These are phyloP conservation scores for Arabidopsis hybrid DNA, from an alignment of 441 rosid genomes.

Conservation along the genomic window DNA sequence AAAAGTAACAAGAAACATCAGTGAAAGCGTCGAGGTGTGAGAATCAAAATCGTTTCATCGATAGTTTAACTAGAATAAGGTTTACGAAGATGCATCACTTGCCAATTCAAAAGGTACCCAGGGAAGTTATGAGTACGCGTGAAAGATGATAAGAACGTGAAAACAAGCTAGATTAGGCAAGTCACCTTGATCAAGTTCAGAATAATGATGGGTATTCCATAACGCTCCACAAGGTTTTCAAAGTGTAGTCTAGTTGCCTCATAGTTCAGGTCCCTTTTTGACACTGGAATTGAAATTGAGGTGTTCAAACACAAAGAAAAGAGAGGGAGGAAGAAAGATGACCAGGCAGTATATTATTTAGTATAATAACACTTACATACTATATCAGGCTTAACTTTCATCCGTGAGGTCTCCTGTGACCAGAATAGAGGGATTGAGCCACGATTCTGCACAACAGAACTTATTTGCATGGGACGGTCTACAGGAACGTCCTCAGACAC, in stretches of 20 bases:
- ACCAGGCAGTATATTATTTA: conserved; percentile 27
- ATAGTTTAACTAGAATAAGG: conserved; percentile 7
- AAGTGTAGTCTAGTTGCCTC: conserved; percentile 97
- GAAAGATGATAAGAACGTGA: conserved; percentile 21
- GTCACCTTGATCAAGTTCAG: conserved; percentile 92
- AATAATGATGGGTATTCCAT: conserved; percentile 95
- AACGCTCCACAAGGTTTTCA: conserved; percentile 91
- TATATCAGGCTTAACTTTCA: conserved; percentile 96
- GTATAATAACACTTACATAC: conserved; percentile 62
- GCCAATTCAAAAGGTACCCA: conserved; percentile 15
- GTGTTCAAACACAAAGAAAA: conserved; percentile 30
- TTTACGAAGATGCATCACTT: conserved; percentile 19
- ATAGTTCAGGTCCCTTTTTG: conserved; percentile 86
- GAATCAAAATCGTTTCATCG: conserved; percentile 16
- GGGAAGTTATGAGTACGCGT: background rate
- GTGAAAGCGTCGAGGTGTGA: background rate
- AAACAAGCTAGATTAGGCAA: conserved; percentile 39
- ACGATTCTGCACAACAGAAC: conserved; percentile 94
- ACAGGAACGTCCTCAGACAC: conserved; percentile 88
- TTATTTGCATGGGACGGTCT: conserved; percentile 78
- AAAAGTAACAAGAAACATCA: conserved; percentile 33
- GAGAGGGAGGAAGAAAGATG: conserved; percentile 11
- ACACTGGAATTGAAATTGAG: conserved; percentile 59
- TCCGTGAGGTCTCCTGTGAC: conserved; percentile 99
- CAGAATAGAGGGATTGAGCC: conserved; percentile 99